A percentile compares a stretch with the other conserved stretches of the same genome.
These are phyloP conservation scores for Neurospora intermedia DNA, from an alignment of 495 filamentous ascomycete species.

Conservation along the genomic window DNA sequence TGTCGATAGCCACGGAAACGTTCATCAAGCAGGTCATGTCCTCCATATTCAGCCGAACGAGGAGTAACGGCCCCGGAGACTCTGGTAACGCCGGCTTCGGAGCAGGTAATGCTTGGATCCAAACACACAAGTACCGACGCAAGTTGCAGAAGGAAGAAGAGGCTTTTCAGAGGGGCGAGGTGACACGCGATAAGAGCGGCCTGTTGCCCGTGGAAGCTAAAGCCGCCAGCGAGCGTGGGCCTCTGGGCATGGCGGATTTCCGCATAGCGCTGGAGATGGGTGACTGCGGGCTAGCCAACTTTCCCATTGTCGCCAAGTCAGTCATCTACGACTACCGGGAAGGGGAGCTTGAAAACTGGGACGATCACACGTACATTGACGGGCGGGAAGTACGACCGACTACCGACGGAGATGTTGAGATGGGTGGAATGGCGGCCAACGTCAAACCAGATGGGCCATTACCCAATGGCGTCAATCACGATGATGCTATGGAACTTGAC, in stretches of 20 bases:
- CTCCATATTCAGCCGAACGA: slow-evolving; percentile 64
- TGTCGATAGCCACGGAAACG: slow-evolving; percentile 83
- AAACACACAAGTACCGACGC: slow-evolving; percentile 65
- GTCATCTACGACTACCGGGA: slow-evolving; percentile 66
- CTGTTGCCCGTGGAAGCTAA: slow-evolving; percentile 67
- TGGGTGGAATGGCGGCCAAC: slow-evolving; percentile 25
- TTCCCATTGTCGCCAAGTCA: slow-evolving; percentile 60
- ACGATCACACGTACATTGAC: slow-evolving; percentile 40
- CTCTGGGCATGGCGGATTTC: slow-evolving; percentile 70
- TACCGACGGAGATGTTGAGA: slow-evolving; percentile 18
- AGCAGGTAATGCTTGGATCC: slow-evolving; percentile 56
- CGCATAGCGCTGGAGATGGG: slow-evolving; percentile 64
- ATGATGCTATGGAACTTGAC: slow-evolving; percentile 56
- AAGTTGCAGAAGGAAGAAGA: slow-evolving; percentile 66
- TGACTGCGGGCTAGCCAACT: slow-evolving; percentile 61
- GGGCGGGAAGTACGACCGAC: slow-evolving; percentile 21
- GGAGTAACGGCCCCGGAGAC: slow-evolving; percentile 62
- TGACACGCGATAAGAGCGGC: slow-evolving; percentile 56
- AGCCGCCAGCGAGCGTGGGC: slow-evolving; percentile 51
- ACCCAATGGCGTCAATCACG: slow-evolving; percentile 27
- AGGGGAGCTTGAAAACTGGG: slow-evolving; percentile 57
- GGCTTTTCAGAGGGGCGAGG: slow-evolving; percentile 52
- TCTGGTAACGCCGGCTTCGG: slow-evolving; percentile 46
- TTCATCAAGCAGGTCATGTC: slow-evolving; percentile 84
- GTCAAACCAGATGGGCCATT: slow-evolving; percentile 10